phyloP scores from a whole-genome alignment of 2,329 filamentous ascomycete species.

The Monilinia vaccinii-corymbosi region DNA sequence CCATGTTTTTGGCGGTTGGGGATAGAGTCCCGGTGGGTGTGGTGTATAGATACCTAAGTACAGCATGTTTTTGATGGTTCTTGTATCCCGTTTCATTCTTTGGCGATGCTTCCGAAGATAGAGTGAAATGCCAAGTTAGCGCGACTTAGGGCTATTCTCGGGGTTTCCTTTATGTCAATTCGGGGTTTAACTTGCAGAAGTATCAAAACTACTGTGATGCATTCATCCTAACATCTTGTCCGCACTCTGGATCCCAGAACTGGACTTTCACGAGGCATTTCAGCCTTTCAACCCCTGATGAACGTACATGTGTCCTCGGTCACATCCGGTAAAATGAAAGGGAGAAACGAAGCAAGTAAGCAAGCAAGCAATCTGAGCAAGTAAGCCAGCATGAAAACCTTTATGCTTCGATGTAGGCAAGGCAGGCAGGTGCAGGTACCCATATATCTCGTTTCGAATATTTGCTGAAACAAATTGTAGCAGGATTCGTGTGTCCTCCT shows the following conservation, averaged over 20 bases:
- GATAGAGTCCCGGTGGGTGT: neutral
- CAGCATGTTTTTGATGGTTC: constrained; percentile 1
- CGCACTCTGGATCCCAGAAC: neutral
- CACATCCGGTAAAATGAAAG: constrained; percentile 1
- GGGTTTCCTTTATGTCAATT: neutral
- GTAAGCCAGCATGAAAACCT: neutral
- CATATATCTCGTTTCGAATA: constrained; percentile 9
- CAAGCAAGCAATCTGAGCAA: neutral
- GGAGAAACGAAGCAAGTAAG: neutral
- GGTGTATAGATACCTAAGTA: neutral
- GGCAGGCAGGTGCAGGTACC: constrained; percentile 3
- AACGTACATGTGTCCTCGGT: neutral
- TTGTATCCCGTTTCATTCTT: neutral
- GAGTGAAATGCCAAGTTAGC: neutral
- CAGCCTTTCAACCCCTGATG: neutral
- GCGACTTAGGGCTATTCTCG: neutral
- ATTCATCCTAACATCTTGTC: neutral
- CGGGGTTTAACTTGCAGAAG: neutral
- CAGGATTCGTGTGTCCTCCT: neutral
- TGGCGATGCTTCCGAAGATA: neutral
- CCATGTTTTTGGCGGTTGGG: neutral
- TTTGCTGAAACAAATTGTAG: constrained; percentile 1
- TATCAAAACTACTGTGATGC: neutral
- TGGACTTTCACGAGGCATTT: neutral
- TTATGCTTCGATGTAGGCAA: neutral